phyloP scores from a whole-genome alignment of 805 yeast species.

The Wickerhamiella slavikovae region DNA sequence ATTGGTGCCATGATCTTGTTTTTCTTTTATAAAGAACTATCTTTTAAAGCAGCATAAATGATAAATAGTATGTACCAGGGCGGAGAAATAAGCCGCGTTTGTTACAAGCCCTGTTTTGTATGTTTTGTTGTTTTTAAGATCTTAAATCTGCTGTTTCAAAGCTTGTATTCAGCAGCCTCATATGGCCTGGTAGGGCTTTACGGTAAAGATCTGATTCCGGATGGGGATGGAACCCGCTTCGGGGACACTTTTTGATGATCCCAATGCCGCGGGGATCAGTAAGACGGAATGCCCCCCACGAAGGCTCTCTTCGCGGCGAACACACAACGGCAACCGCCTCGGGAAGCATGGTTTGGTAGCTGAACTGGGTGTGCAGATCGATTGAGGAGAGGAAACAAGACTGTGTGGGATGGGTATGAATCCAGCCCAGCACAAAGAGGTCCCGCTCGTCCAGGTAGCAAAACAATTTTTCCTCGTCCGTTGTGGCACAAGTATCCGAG shows the following conservation, averaged over 20 bases:
- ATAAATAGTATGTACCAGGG: too few relatives aligned
- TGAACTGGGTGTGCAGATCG: constrained; percentile 46
- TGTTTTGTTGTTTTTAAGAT: too few relatives aligned
- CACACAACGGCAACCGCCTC: constrained; percentile 52
- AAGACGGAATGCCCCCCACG: constrained; percentile 36
- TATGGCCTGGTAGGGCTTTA: constrained; percentile 9
- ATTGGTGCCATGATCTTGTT: too few relatives aligned
- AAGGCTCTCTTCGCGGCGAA: constrained; percentile 30
- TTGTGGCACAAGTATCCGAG: constrained; percentile 39
- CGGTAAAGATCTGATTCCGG: constrained; percentile 28
- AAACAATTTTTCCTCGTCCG: constrained; percentile 37
- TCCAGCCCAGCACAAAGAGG: constrained; percentile 51
- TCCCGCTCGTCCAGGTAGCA: constrained; percentile 33
- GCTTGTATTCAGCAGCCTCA: constrained; percentile 5
- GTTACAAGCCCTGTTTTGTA: too few relatives aligned
- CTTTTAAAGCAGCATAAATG: too few relatives aligned
- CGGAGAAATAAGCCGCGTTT: too few relatives aligned
- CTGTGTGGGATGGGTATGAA: constrained; percentile 57
- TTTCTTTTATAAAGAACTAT: too few relatives aligned
- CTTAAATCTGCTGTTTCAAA: constrained; percentile 25
- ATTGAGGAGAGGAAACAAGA: constrained; percentile 47
- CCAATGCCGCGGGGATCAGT: constrained; percentile 48
- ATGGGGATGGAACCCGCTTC: constrained; percentile 43
- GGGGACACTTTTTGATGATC: constrained; percentile 29
- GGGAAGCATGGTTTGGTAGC: constrained; percentile 49